Percentiles rank a stretch among this genome's conserved stretches.
Conservation (phyloP, 179 eudicot genomes). For the Actinidia chinensis region DNA sequence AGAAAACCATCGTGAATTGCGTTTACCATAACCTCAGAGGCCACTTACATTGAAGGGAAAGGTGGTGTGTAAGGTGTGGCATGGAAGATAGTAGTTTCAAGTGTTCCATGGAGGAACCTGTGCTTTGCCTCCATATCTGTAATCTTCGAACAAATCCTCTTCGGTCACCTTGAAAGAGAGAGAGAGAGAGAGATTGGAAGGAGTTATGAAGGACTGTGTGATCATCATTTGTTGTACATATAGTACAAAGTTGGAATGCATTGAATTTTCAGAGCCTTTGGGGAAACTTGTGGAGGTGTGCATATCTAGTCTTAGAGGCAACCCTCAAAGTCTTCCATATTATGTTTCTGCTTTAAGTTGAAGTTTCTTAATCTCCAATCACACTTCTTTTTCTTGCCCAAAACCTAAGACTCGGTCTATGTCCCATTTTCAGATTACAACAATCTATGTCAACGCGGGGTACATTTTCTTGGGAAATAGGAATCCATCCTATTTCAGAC, state of each 20-base stretch:
- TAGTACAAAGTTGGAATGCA: constrained; percentile 38
- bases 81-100: constrained; percentile 81
- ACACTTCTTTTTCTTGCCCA: not conserved
- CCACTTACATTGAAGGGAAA: constrained; percentile 56
- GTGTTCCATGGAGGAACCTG: constrained; percentile 82
- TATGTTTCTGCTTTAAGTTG: constrained; percentile 46
- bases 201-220: not conserved
- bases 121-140: constrained; percentile 46
- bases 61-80: constrained; percentile 63
- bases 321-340: constrained; percentile 25
- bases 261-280: constrained; percentile 26
- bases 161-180: not conserved
- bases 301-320: constrained; percentile 50
- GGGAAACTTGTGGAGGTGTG: constrained; percentile 45
- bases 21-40: not conserved
- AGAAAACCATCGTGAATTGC: not conserved
- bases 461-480: not conserved
- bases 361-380: constrained; percentile 33
- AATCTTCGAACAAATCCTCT: not conserved
- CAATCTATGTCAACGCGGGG: not conserved
- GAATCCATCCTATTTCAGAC: no score
- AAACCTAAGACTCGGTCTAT: not conserved
- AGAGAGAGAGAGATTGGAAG: not conserved
- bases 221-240: not conserved
- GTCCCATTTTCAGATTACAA: not conserved